A percentile compares a stretch with the other conserved stretches of the same genome.
Evolutionary conservation across 345 rosid genomes (phyloP).

Genomic region (Anacardium occidentale): DNA sequence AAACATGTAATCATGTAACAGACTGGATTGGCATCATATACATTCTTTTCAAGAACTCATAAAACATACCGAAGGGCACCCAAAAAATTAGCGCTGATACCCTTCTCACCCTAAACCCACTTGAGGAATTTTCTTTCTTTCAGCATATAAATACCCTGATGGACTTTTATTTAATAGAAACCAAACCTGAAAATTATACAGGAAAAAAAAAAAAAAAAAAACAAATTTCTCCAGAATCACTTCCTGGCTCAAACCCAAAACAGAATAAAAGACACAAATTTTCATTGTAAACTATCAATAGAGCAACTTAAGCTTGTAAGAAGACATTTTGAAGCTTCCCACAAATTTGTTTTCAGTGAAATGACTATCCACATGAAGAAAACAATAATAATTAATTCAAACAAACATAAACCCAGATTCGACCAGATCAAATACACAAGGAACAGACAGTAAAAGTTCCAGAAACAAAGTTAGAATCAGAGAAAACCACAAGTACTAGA

Average conservation of each 20-base stretch:
- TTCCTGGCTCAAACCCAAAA: background rate
- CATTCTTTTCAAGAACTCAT: background rate
- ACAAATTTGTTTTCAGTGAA: no score
- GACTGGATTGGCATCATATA: background rate
- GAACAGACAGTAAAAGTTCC: background rate
- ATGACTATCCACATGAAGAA: background rate
- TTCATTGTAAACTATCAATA: background rate
- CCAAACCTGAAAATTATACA: background rate
- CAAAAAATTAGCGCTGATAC: background rate
- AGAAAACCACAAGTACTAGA: background rate
- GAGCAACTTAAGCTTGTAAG: background rate
- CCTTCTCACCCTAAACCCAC: background rate
- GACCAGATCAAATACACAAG: conserved; percentile 12
- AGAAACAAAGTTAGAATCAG: background rate
- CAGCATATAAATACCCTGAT: background rate
- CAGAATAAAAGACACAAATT: background rate
- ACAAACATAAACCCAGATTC: conserved; percentile 23
- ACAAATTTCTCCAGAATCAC: background rate
- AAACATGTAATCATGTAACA: background rate
- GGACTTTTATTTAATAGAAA: background rate
- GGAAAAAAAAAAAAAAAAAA: background rate
- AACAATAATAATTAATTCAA: background rate
- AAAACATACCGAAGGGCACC: background rate
- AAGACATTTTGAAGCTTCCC: conserved; percentile 2
- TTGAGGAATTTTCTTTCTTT: background rate